Evolutionary conservation across 139 green algal species (phyloP).

Genomic region (Pleodorina starrii): DNA sequence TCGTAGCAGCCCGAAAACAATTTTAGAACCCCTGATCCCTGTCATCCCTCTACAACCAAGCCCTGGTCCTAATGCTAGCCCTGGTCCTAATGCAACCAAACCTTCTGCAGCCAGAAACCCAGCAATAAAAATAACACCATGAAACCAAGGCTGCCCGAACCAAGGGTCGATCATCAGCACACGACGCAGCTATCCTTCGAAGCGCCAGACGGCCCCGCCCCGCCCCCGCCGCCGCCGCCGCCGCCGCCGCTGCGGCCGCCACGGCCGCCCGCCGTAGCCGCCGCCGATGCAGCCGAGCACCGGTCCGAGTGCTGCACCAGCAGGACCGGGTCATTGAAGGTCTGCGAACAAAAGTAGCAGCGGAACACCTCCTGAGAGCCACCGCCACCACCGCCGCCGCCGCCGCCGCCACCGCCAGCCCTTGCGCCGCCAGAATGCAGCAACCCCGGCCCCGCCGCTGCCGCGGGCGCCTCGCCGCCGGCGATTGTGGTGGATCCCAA

Average conservation of each 20-base stretch:
- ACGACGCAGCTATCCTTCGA: constrained; percentile 3
- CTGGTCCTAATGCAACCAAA: no score
- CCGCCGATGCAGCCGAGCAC: constrained; percentile 1
- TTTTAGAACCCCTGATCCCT: no score
- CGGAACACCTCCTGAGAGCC: constrained; percentile 28
- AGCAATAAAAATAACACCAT: no score
- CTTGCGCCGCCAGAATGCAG: not conserved
- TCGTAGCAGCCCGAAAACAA: no score
- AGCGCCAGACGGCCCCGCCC: no score
- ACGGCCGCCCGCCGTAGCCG: not conserved
- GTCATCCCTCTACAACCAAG: no score
- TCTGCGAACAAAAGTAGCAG: constrained; percentile 34
- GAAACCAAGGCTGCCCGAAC: no score
- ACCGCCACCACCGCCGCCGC: not conserved
- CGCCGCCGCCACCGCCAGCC: not conserved
- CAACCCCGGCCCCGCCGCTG: not conserved
- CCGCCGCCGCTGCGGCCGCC: not conserved
- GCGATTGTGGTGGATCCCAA: constrained; percentile 6
- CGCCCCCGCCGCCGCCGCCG: not conserved
- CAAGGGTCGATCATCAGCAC: constrained; percentile 22
- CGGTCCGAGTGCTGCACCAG: constrained; percentile 49
- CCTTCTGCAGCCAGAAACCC: no score
- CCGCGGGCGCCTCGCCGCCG: not conserved
- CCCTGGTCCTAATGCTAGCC: no score
- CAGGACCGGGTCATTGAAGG: constrained; percentile 50